Evolutionary conservation across 2,329 filamentous ascomycete species (phyloP).

Genomic region (Alternaria panax): DNA sequence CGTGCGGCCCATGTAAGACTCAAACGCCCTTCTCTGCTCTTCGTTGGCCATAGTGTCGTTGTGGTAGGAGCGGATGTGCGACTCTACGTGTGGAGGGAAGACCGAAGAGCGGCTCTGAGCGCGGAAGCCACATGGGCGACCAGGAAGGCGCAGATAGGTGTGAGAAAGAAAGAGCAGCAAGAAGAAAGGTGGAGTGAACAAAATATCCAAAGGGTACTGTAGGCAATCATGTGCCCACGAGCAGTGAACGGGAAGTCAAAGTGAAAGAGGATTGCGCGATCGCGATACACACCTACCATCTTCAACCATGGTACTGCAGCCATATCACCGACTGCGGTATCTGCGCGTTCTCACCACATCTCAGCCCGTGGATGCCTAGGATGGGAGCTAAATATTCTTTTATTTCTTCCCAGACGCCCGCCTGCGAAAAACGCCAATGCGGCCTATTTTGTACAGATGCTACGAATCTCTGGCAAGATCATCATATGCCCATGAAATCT

Average conservation of each 20-base stretch:
- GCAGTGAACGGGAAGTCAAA: slow-evolving; percentile 4
- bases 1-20: slow-evolving; percentile 39
- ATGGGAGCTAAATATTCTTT: slow-evolving; percentile 26
- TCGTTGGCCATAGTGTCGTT: slow-evolving; percentile 34
- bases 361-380: neutral
- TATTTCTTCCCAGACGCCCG: slow-evolving; percentile 42
- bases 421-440: slow-evolving; percentile 22
- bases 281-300: neutral
- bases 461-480: slow-evolving; percentile 28
- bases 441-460: slow-evolving; percentile 40
- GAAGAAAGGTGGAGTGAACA: slow-evolving; percentile 1
- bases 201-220: neutral
- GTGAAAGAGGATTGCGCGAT: slow-evolving; percentile 19
- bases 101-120: slow-evolving; percentile 5
- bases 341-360: slow-evolving; percentile 1
- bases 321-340: neutral
- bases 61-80: slow-evolving; percentile 25
- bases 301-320: neutral
- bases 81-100: slow-evolving; percentile 16
- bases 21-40: slow-evolving; percentile 41
- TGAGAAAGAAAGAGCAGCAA: neutral
- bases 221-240: neutral
- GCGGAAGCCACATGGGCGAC: slow-evolving; percentile 6
- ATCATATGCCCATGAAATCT: slow-evolving; percentile 38
- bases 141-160: neutral